Evolutionary conservation across 2,329 filamentous ascomycete species (phyloP), one percentile per base, ranked within the genome.

Genomic region (Bimuria novae-zelandiae): DNA sequence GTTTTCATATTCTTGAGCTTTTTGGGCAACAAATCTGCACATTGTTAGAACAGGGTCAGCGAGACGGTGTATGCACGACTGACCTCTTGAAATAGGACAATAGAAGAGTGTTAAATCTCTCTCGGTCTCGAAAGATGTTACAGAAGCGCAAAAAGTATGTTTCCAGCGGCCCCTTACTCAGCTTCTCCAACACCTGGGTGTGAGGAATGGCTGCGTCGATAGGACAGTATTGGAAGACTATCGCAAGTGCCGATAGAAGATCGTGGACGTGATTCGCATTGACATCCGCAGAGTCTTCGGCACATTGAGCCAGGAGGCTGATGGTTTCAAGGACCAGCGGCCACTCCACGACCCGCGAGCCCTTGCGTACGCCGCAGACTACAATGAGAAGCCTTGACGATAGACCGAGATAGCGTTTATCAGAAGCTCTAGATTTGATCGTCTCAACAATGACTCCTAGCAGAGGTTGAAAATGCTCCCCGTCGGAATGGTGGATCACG

Each of bases 91-190:
- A 92, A 52, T 89, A 86, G 32, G 85, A 87, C 7, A 92, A 79
- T 27, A 96, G 82, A n/a, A 97, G 78, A 58, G 85, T 87, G 49
- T 86, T 83, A 68, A 97, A 99, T 33, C 89, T 83, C 48, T 87
- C 83, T 1, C 82, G 79, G 49, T 90, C 83, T 0, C 90, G 87
- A 61, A 94, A 87, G 47, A 90, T 87, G 12, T 88, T 87, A 73
- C 91, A 97, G 72, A 97, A 96, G 0, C 86, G 82, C 37, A 97
- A 82, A 70, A 96, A 97, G 78, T 87, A 88, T 46, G 75, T 75
- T 65, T 87, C 84, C 64, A 92, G 81, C 1, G 82, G 81, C 39
- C 88, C 84, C 46, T 82, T 82, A 3, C 84, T 85, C 42, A 96
- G 76, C 3, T 78, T 77, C 29, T 87, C 84, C 40, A 96, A 80